Evolutionary conservation across 2,329 filamentous ascomycete genomes (phyloP).

Genomic region (Passalora sequoiae): DNA sequence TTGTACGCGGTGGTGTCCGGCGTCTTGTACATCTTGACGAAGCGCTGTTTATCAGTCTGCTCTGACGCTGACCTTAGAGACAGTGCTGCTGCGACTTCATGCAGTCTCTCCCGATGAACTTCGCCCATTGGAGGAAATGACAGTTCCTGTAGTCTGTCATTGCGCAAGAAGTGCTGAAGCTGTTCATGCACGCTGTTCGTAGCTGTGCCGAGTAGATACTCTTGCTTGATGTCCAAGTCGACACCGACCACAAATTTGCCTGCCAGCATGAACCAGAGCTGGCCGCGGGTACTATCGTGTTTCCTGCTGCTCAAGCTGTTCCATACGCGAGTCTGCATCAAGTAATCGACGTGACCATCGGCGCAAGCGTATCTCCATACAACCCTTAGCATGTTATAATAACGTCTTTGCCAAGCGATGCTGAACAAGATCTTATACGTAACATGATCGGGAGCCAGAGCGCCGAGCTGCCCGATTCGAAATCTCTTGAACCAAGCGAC

Average conservation of each 20-base stretch:
- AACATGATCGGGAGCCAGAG: slow-evolving; percentile 9
- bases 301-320: slow-evolving; percentile 10
- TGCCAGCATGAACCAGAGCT: slow-evolving; percentile 20
- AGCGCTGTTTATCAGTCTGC: no score
- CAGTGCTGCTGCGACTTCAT: no score
- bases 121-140: background rate
- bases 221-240: no score
- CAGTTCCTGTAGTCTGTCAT: background rate
- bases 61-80: background rate
- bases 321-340: slow-evolving; percentile 12
- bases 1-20: no score
- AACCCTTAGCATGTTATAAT: slow-evolving; percentile 30
- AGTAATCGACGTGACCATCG: slow-evolving; percentile 19
- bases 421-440: slow-evolving; percentile 23
- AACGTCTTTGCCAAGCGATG: slow-evolving; percentile 23
- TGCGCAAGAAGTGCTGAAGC: no score
- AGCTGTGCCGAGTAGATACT: background rate
- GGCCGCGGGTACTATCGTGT: background rate
- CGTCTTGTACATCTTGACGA: no score
- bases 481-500: slow-evolving; percentile 18
- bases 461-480: slow-evolving; percentile 9
- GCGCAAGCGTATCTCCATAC: slow-evolving; percentile 34
- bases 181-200: background rate
- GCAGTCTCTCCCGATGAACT: background rate
- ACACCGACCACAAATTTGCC: slow-evolving; percentile 27